A percentile compares a stretch with the other conserved stretches of the same genome.
These are phyloP conservation scores for Scedosporium aurantiacum DNA, from an alignment of 2,329 filamentous ascomycete genomes.

Conservation along the genomic window DNA sequence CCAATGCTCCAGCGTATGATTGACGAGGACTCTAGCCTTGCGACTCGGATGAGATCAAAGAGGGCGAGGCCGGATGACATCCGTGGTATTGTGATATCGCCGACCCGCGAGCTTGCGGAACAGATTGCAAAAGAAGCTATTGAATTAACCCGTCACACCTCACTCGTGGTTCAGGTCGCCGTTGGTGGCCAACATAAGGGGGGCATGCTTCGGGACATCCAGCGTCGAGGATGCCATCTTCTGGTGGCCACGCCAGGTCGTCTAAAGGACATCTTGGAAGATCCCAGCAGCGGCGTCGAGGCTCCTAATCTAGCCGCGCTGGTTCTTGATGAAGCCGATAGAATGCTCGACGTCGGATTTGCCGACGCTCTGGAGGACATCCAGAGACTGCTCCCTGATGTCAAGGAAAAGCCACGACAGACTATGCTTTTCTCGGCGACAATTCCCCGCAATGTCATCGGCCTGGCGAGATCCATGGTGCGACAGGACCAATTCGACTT, in stretches of 20 bases:
- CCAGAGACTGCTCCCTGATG: conserved; percentile 49
- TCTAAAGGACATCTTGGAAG: conserved; percentile 67
- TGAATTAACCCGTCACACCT: conserved; percentile 53
- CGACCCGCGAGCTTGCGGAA: conserved; percentile 69
- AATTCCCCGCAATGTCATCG: conserved; percentile 71
- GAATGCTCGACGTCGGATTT: conserved; percentile 94
- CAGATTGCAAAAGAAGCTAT: conserved; percentile 73
- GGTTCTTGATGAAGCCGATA: conserved; percentile 93
- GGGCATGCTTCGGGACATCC: conserved; percentile 55
- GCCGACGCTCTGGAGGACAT: conserved; percentile 54
- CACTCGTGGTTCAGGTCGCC: conserved; percentile 60
- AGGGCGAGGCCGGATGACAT: conserved; percentile 43
- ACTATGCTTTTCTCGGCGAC: conserved; percentile 95
- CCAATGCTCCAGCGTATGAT: conserved; percentile 76
- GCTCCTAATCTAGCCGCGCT: conserved; percentile 81
- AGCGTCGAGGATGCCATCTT: conserved; percentile 70
- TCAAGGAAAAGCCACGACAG: conserved; percentile 58
- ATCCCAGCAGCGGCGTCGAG: conserved; percentile 48
- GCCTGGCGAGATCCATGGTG: conserved; percentile 66
- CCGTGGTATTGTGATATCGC: conserved; percentile 62
- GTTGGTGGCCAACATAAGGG: conserved; percentile 83
- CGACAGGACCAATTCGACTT: conserved; percentile 74
- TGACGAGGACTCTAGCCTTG: conserved; percentile 48
- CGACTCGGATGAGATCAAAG: conserved; percentile 27
- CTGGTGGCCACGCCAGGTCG: conserved; percentile 86